Percentiles rank a stretch among this genome's conserved stretches.
phyloP scores from a whole-genome alignment of 768 basidiomycete species.

The Suillus subluteus region DNA sequence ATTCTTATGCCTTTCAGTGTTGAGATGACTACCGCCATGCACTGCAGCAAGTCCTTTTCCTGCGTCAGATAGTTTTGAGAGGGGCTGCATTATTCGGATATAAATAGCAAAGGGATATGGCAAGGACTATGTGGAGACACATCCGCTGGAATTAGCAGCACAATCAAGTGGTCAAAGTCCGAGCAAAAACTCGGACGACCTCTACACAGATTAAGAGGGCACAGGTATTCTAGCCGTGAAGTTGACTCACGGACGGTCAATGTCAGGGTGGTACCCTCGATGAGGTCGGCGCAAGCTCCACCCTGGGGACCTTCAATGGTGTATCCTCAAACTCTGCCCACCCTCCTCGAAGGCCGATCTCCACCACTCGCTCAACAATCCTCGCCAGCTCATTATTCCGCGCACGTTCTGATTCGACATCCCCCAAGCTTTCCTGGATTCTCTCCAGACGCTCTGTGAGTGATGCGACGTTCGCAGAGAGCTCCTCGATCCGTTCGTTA shows the following conservation, averaged over 20 bases:
- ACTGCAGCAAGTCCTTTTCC: neutral
- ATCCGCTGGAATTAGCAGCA: neutral
- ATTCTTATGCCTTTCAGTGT: neutral
- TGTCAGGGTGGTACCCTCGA: slow-evolving; percentile 1
- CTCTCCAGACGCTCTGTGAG: slow-evolving; percentile 46
- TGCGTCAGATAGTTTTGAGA: neutral
- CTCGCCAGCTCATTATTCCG: slow-evolving; percentile 68
- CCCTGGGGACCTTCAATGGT: slow-evolving; percentile 52
- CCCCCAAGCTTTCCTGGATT: slow-evolving; percentile 49
- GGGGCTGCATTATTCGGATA: neutral
- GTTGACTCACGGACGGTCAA: neutral
- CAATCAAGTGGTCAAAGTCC: neutral
- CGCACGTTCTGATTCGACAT: slow-evolving; percentile 30
- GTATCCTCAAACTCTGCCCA: slow-evolving; percentile 68
- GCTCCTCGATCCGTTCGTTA: slow-evolving; percentile 68
- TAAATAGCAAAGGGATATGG: neutral
- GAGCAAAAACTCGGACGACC: neutral
- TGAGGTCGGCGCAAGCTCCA: slow-evolving; percentile 34
- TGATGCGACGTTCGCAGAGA: slow-evolving; percentile 49
- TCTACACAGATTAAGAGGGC: neutral
- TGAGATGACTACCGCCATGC: neutral
- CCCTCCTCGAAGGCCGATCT: slow-evolving; percentile 64
- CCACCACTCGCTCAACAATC: slow-evolving; percentile 68
- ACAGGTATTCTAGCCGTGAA: neutral
- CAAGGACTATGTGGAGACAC: too few species aligned